phyloP scores from a whole-genome alignment of 805 yeast species.

The Debaryomyces tyrocola region DNA sequence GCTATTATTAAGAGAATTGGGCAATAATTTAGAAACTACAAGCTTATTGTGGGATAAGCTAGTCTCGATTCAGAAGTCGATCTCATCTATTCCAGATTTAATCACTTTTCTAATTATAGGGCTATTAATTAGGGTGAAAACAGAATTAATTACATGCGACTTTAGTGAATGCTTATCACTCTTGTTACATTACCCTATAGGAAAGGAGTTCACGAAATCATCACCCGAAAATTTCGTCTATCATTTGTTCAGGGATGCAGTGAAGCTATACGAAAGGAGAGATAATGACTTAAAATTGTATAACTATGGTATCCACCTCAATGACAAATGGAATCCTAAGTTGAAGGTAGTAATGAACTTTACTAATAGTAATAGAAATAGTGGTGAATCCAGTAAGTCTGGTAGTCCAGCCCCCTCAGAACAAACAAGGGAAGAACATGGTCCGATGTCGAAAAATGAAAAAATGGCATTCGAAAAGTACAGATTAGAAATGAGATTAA shows the following conservation, averaged over 20 bases:
- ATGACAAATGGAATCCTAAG: slow-evolving; percentile 38
- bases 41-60: slow-evolving; percentile 52
- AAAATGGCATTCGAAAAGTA: slow-evolving; percentile 45
- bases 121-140: slow-evolving; percentile 45
- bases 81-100: slow-evolving; percentile 30
- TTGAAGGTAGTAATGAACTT: slow-evolving; percentile 28
- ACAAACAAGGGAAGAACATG: neutral
- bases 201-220: slow-evolving; percentile 13
- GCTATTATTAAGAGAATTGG: slow-evolving; percentile 48
- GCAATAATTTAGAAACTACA: slow-evolving; percentile 31
- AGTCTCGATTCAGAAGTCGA: slow-evolving; percentile 21
- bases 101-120: slow-evolving; percentile 43
- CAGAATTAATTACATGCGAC: slow-evolving; percentile 46
- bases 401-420: slow-evolving; percentile 1
- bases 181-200: slow-evolving; percentile 51
- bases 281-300: slow-evolving; percentile 39
- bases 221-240: slow-evolving; percentile 17
- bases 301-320: slow-evolving; percentile 41
- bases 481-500: slow-evolving; percentile 47
- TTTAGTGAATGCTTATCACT: slow-evolving; percentile 52
- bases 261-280: slow-evolving; percentile 29
- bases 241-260: slow-evolving; percentile 33
- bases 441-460: slow-evolving; percentile 25
- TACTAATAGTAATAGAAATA: slow-evolving; percentile 19
- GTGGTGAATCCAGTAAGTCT: slow-evolving; percentile 19